A percentile compares a stretch with the other conserved stretches of the same genome.
These are phyloP conservation scores for Xylaria flabelliformis DNA, from an alignment of 495 filamentous ascomycete genomes.

Conservation along the genomic window DNA sequence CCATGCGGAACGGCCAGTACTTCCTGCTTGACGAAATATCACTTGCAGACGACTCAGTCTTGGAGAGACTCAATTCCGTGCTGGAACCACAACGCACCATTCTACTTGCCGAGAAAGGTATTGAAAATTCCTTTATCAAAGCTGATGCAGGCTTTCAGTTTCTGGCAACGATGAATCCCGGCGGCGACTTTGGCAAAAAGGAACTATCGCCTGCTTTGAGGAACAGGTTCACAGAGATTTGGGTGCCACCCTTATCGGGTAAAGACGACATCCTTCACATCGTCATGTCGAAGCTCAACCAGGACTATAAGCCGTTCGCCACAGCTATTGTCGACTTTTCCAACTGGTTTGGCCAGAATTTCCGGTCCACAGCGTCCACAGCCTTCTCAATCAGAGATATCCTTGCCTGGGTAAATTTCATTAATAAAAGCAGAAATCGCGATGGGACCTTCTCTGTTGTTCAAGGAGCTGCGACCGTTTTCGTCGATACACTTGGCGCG, in stretches of 20 bases:
- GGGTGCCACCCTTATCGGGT: slow-evolving; percentile 86
- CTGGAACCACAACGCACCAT: slow-evolving; percentile 86
- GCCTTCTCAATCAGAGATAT: slow-evolving; percentile 89
- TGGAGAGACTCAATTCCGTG: slow-evolving; percentile 97
- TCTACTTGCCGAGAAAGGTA: slow-evolving; percentile 91
- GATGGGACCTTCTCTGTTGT: slow-evolving; percentile 58
- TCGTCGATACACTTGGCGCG: slow-evolving; percentile 91
- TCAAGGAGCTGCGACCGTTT: slow-evolving; percentile 94
- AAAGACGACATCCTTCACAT: slow-evolving; percentile 87
- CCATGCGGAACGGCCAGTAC: slow-evolving; percentile 87
- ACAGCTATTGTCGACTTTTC: slow-evolving; percentile 81
- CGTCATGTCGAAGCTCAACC: slow-evolving; percentile 71
- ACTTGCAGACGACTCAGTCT: slow-evolving; percentile 94
- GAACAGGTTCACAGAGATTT: slow-evolving; percentile 98
- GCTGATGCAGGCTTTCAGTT: slow-evolving; percentile 91
- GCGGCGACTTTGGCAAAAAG: slow-evolving; percentile 96
- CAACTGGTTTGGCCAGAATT: slow-evolving; percentile 85
- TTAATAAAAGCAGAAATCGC: slow-evolving; percentile 65
- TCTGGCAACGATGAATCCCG: slow-evolving; percentile 98
- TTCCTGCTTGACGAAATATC: slow-evolving; percentile 99
- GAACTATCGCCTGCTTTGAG: slow-evolving; percentile 94
- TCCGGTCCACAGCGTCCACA: slow-evolving; percentile 71
- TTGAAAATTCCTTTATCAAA: slow-evolving; percentile 75
- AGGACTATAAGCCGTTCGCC: slow-evolving; percentile 56
- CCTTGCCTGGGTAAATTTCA: slow-evolving; percentile 90